Evolutionary conservation across 257 asterid genomes (phyloP), one percentile per base, ranked within the genome.

Genomic region (Ajuga chamaepitys): DNA sequence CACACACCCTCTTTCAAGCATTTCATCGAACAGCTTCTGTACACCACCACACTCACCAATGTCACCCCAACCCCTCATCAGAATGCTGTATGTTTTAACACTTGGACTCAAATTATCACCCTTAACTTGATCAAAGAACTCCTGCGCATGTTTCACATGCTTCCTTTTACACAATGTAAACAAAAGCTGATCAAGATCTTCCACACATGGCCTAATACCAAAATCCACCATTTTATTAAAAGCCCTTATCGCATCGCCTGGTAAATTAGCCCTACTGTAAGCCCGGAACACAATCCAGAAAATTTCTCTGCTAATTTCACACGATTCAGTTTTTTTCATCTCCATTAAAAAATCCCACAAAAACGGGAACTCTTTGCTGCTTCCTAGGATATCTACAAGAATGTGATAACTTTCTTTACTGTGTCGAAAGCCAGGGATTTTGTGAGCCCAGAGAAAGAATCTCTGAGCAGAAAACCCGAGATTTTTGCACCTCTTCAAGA

Each of bases 401-500:
- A 93, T 87, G 38, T 72, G 85, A n/a, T 86, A 80, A 30, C 92
- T 86, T 58, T 82, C 81, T 68, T 67, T 30, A 82, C 87, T 93
- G 68, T 84, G 96, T 18, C 22, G 70, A 67, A 93, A 93, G 13
- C 81, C 85, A 11, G 95, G 88, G 16, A 87, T 40, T 26, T 45
- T 60, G 72, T 75, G 83, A 25, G 95, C 94, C 99, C 96, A 93
- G 0, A 78, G 74, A 30, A 93, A 89, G 92, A 93, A 91, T 57
- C 99, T 84, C 64, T 93, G 97, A 25, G 96, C 95, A 11, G 99
- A 83, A 53, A 89, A 89, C 3, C 95, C 95, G 9, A 93, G 89
- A 70, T 81, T 81, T 58, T 71, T 87, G 79, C 99, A 89, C 44
- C 97, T 76, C 60, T 86, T 89, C 70, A 93, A 78, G 12, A 93